These are phyloP conservation scores for Moniliophthora roreri DNA, from an alignment of 1,284 basidiomycete genomes.

Conservation along the genomic window DNA sequence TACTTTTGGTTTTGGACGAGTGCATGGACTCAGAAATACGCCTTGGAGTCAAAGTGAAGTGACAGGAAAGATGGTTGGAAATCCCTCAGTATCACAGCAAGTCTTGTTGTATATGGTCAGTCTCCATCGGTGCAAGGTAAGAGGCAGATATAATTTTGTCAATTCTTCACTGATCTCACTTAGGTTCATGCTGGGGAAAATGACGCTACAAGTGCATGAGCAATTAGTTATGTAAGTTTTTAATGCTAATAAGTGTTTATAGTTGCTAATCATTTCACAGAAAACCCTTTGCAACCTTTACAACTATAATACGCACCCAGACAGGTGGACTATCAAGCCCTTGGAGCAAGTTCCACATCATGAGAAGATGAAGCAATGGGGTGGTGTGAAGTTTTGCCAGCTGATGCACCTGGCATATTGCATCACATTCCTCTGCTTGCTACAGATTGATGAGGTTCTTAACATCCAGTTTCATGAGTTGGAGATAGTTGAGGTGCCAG, in stretches of 20 bases:
- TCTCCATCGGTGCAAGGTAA: too few relatives aligned
- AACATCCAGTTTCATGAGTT: conserved; percentile 29
- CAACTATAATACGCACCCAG: conserved; percentile 21
- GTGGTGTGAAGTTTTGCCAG: conserved; percentile 16
- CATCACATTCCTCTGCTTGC: conserved; percentile 30
- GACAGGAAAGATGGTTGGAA: too few relatives aligned
- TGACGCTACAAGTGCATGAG: conserved; percentile 26
- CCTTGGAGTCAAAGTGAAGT: too few relatives aligned
- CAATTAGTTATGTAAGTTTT: conserved; percentile 27
- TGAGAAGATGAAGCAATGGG: too few relatives aligned
- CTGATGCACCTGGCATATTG: conserved; percentile 27
- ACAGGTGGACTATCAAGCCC: conserved; percentile 20
- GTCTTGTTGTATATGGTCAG: too few relatives aligned
- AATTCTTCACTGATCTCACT: neutral
- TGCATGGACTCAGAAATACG: too few relatives aligned
- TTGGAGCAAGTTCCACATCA: too few relatives aligned
- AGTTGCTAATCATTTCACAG: conserved; percentile 15
- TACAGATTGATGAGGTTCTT: conserved; percentile 31
- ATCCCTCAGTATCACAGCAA: too few relatives aligned
- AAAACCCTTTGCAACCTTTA: conserved; percentile 23
- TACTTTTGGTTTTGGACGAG: too few relatives aligned
- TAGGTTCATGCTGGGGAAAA: conserved; percentile 23
- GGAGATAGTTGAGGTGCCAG: conserved; percentile 3
- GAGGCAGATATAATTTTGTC: conserved; percentile 26
- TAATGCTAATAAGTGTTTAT: neutral